Base-by-base conservation (phyloP, 139 green algal genomes). In the Pseudopediastrum boryanum region DNA sequence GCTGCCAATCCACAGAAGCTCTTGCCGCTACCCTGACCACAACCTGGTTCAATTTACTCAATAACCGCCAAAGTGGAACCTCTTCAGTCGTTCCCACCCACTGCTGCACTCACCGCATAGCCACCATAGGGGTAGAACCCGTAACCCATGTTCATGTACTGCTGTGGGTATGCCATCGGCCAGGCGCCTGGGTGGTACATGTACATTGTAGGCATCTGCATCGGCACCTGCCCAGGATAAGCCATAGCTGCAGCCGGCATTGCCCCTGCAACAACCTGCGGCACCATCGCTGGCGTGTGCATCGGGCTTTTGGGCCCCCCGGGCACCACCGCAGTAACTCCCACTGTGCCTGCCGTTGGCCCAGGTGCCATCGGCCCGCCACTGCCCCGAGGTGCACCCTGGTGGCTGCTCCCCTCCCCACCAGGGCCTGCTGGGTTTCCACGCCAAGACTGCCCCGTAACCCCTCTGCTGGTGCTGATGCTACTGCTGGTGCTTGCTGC, bases 401-500 rank as follows among this genome's bases (percentile, higher is more conserved):
- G 12, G 5, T 23, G 64, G 23, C 64, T 52, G 4, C 19, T 25
- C 39, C 25, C 25, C 21, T 70, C 25, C 29, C 25, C 25, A 70
- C 62, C 62, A 36, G 62, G 62, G 25, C 29, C 61, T 50, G 61
- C 8, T 16, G 16, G 23, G 61, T 10, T 27, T 66, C 16, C 35
- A 27, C 9, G 19, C 12, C 10, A n/a, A n/a, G n/a, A n/a, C n/a
- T n/a, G 4, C 35, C 61, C 16, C 2, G 35, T 21, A 19, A 48
- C 61, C 23, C 21, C 29, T 6, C 71, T 19, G 25, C 54, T 46
- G 54, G 54, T 58, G 54, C 71, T 16, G 16, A 12, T 16, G 46
- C 13, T 69, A 41, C 56, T 78, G 56, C 71, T 33, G 33, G 66
- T 38, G 42, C 66, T 25, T 31, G 21, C 48, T 36, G 66, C 42